These are phyloP conservation scores for Barnettozyma salicaria DNA, from an alignment of 805 yeast species.

Conservation along the genomic window DNA sequence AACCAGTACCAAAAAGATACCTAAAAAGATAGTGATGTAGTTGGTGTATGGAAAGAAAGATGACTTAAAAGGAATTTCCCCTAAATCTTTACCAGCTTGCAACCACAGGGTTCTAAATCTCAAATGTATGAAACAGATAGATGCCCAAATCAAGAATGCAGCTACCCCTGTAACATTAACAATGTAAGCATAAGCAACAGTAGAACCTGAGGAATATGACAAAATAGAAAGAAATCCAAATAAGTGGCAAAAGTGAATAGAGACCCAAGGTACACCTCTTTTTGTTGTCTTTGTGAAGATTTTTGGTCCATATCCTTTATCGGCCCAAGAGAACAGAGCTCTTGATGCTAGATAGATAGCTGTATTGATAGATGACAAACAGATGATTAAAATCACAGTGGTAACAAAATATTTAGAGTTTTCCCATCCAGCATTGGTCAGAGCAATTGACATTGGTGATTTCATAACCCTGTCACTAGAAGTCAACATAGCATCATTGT, in stretches of 20 bases:
- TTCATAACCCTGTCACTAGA: conserved; percentile 35
- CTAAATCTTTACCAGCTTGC: conserved; percentile 55
- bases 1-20: conserved; percentile 29
- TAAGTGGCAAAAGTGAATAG: conserved; percentile 49
- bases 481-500: conserved; percentile 46
- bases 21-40: conserved; percentile 33
- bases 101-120: conserved; percentile 62
- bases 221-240: conserved; percentile 61
- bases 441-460: conserved; percentile 70
- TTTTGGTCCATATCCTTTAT: conserved; percentile 54
- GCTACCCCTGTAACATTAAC: conserved; percentile 68
- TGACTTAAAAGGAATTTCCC: conserved; percentile 65
- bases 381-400: conserved; percentile 58
- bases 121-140: conserved; percentile 54
- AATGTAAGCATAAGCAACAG: conserved; percentile 61
- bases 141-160: conserved; percentile 67
- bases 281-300: conserved; percentile 45
- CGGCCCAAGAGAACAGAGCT: conserved; percentile 58
- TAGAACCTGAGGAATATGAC: conserved; percentile 45
- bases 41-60: conserved; percentile 41
- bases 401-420: conserved; percentile 63
- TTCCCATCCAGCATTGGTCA: conserved; percentile 59
- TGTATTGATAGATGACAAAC: conserved; percentile 64
- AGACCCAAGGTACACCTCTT: conserved; percentile 59
- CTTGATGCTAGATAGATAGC: conserved; percentile 66